These are phyloP conservation scores for Pseudonitzschia delicatissima DNA, from an alignment of 108 stramenopile species.

Conservation along the genomic window DNA sequence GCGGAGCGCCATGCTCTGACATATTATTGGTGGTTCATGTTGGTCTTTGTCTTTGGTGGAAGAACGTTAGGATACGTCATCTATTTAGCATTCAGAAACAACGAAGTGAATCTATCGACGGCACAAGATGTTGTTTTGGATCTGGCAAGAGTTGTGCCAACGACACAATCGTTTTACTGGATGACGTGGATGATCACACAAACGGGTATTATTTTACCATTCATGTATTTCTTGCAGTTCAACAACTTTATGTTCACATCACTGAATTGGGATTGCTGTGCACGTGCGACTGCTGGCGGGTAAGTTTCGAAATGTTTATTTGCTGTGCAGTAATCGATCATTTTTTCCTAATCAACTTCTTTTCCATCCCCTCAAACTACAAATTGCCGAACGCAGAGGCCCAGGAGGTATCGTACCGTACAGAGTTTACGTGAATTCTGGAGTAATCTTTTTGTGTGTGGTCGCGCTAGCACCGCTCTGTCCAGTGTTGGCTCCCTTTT, in stretches of 20 bases:
- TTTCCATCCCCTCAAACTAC: not conserved
- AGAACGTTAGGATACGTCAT: constrained; percentile 57
- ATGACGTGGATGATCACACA: constrained; percentile 81
- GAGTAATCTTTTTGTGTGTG: constrained; percentile 75
- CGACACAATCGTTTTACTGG: constrained; percentile 13
- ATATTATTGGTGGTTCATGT: constrained; percentile 85
- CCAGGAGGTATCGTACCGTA: constrained; percentile 77
- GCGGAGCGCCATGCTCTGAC: constrained; percentile 64
- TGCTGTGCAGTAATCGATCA: not conserved
- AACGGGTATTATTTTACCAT: constrained; percentile 47
- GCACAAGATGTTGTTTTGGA: constrained; percentile 4
- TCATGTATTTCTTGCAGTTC: constrained; percentile 74
- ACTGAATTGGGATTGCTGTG: constrained; percentile 20
- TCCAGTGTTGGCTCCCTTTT: constrained; percentile 69
- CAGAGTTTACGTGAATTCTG: constrained; percentile 78
- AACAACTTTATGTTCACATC: constrained; percentile 63
- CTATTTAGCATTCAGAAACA: constrained; percentile 14
- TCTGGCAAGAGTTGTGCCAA: constrained; percentile 20
- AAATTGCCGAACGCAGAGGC: constrained; percentile 24
- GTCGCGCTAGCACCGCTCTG: constrained; percentile 67
- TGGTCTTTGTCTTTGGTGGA: constrained; percentile 74
- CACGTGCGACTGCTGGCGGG: constrained; percentile 23
- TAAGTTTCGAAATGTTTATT: not conserved
- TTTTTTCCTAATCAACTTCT: not conserved
- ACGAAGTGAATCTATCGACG: not conserved